These are phyloP conservation scores for Pseudogymnoascus sp. DNA, from an alignment of 2,329 filamentous ascomycete genomes.

Conservation along the genomic window DNA sequence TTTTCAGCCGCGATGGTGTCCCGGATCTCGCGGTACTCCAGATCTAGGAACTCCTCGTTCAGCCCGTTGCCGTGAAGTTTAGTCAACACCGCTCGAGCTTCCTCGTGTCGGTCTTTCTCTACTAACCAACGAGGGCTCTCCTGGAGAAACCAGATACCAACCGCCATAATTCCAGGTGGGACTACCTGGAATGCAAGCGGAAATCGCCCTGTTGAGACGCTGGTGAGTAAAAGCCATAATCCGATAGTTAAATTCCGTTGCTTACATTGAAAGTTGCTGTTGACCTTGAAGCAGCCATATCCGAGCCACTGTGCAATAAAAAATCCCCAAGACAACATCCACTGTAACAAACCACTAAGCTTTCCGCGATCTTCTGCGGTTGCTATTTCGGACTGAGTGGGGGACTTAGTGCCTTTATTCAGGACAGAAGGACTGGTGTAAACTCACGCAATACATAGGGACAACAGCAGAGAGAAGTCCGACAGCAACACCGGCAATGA, in stretches of 20 bases:
- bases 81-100: conserved; percentile 41
- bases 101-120: conserved; percentile 41
- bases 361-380: conserved; percentile 18
- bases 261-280: conserved; percentile 9
- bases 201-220: conserved; percentile 48
- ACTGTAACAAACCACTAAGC: conserved; percentile 22
- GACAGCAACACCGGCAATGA: conserved; percentile 40
- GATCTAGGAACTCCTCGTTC: conserved; percentile 42
- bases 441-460: conserved; percentile 37
- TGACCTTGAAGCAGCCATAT: conserved; percentile 19
- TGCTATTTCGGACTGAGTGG: conserved; percentile 21
- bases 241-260: no score
- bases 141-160: conserved; percentile 51
- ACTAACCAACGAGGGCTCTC: conserved; percentile 46
- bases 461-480: conserved; percentile 38
- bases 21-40: conserved; percentile 51
- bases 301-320: conserved; percentile 24
- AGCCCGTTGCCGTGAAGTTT: conserved; percentile 38
- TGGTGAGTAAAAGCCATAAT: no score
- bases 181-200: conserved; percentile 49
- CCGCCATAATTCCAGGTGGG: conserved; percentile 40
- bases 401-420: no score
- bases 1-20: conserved; percentile 51
- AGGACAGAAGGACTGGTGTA: no score
- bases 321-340: conserved; percentile 23